Percentiles rank a stretch among this genome's conserved stretches.
Evolutionary conservation across 2,329 filamentous ascomycete genomes (phyloP).

Genomic region (Verticillium albo-atrum): DNA sequence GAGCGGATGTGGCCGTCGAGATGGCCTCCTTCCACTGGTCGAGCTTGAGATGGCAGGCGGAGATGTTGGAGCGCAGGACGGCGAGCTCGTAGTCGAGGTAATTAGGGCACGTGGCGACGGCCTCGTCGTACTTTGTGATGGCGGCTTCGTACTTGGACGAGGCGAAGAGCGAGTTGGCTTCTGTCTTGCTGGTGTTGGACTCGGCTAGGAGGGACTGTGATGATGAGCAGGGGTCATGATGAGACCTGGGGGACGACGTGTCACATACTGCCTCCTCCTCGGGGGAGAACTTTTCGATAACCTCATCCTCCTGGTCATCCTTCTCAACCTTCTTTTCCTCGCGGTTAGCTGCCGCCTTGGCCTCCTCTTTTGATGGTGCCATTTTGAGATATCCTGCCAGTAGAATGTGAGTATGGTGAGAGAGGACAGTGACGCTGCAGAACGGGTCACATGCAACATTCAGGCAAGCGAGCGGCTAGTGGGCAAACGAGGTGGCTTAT

Average conservation of each 20-base stretch:
- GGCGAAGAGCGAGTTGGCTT: slow-evolving; percentile 77
- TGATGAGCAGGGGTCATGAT: neutral
- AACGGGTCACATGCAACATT: neutral
- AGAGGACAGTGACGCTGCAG: neutral
- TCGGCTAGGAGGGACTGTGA: slow-evolving; percentile 61
- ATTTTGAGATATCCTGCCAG: slow-evolving; percentile 9
- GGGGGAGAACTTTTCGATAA: slow-evolving; percentile 39
- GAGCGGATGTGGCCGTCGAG: slow-evolving; percentile 64
- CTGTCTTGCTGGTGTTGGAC: slow-evolving; percentile 67
- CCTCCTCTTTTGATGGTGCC: slow-evolving; percentile 2
- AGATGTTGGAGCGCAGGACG: slow-evolving; percentile 82
- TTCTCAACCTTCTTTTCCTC: slow-evolving; percentile 1
- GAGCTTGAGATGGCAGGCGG: slow-evolving; percentile 83
- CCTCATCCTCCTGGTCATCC: slow-evolving; percentile 21
- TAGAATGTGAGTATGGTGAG: neutral
- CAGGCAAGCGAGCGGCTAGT: neutral
- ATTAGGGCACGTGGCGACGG: slow-evolving; percentile 71
- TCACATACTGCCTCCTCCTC: slow-evolving; percentile 52
- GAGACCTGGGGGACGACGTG: neutral
- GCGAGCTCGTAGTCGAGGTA: slow-evolving; percentile 87
- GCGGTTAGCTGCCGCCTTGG: slow-evolving; percentile 2
- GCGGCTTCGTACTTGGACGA: slow-evolving; percentile 69
- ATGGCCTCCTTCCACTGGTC: slow-evolving; percentile 81
- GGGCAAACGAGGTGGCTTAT: neutral
- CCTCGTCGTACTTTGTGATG: slow-evolving; percentile 77